Conservation (phyloP, 1,284 basidiomycete species). For the Ustilago lituana region DNA sequence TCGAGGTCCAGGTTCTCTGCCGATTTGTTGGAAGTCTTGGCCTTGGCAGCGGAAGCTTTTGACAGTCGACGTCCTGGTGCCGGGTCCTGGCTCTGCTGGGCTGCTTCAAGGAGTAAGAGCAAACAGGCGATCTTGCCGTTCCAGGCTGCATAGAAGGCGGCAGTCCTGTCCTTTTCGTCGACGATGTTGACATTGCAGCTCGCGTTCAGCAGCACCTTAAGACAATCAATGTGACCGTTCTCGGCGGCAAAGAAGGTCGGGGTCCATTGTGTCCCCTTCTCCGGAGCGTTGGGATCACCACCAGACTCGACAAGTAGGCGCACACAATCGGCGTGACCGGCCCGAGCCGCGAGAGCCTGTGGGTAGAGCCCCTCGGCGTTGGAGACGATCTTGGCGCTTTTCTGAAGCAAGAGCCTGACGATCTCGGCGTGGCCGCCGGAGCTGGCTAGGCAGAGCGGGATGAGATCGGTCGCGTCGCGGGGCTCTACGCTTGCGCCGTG, state of each 20-base stretch:
- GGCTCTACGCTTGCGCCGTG: conserved; percentile 57
- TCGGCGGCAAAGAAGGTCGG: conserved; percentile 95
- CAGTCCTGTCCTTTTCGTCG: conserved; percentile 86
- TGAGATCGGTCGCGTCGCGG: conserved; percentile 73
- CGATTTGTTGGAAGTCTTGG: conserved; percentile 5
- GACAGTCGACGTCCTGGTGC: conserved; percentile 2
- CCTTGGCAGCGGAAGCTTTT: conserved; percentile 29
- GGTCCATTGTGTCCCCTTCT: conserved; percentile 97
- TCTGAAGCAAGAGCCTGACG: conserved; percentile 78
- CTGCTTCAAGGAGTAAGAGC: conserved; percentile 69
- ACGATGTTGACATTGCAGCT: conserved; percentile 78
- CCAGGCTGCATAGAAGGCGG: conserved; percentile 97
- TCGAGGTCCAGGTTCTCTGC: conserved; percentile 67
- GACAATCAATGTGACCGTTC: conserved; percentile 81
- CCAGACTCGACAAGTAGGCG: conserved; percentile 75
- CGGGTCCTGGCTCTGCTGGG: conserved; percentile 18
- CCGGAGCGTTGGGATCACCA: conserved; percentile 73
- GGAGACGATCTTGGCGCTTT: conserved; percentile 80
- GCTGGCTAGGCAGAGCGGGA: conserved; percentile 89
- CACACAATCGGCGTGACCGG: conserved; percentile 87
- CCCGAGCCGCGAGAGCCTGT: conserved; percentile 95
- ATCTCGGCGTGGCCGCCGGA: conserved; percentile 88
- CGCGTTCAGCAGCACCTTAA: conserved; percentile 80
- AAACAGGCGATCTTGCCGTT: conserved; percentile 80
- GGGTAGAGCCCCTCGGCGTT: conserved; percentile 96